Percentiles rank a stretch among this genome's conserved stretches.
phyloP scores from a whole-genome alignment of 306 rosid species.

The Astragalus membranaceus region DNA sequence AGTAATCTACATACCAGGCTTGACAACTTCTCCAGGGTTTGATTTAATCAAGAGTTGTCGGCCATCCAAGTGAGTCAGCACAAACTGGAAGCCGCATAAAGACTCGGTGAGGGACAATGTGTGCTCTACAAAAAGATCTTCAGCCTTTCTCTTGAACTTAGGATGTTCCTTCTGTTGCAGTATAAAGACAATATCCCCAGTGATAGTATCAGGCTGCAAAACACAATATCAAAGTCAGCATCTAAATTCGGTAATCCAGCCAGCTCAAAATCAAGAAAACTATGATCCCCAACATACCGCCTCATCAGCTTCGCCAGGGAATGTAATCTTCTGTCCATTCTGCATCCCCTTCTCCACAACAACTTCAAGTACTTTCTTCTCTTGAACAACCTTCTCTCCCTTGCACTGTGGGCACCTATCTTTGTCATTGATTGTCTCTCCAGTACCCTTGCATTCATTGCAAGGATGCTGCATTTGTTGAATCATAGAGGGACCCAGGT shows the following conservation, averaged over 20 bases:
- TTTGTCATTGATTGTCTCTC: slow-evolving; percentile 64
- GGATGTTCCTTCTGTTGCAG: slow-evolving; percentile 81
- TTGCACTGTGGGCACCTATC: slow-evolving; percentile 78
- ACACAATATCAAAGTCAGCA: neutral
- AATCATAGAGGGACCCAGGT: slow-evolving; percentile 72
- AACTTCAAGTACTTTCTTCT: slow-evolving; percentile 76
- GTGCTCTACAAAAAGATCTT: slow-evolving; percentile 73
- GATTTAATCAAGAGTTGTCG: slow-evolving; percentile 60
- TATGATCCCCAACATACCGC: slow-evolving; percentile 37
- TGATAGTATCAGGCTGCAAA: slow-evolving; percentile 70
- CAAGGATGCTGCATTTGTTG: slow-evolving; percentile 89
- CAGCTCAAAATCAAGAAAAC: neutral
- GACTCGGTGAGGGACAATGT: slow-evolving; percentile 61
- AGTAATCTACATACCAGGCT: slow-evolving; percentile 43
- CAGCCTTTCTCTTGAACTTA: slow-evolving; percentile 63
- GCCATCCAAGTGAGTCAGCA: slow-evolving; percentile 57
- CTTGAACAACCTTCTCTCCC: slow-evolving; percentile 76
- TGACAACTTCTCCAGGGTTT: slow-evolving; percentile 63
- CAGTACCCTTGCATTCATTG: slow-evolving; percentile 89
- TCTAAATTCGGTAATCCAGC: neutral
- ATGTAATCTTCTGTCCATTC: slow-evolving; percentile 76
- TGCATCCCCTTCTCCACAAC: slow-evolving; percentile 89
- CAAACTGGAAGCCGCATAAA: slow-evolving; percentile 68
- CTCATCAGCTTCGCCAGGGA: slow-evolving; percentile 92
- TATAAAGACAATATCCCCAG: slow-evolving; percentile 76